These are phyloP conservation scores for Ganoderma lingzhi DNA, from an alignment of 1,284 basidiomycete species.

Conservation along the genomic window DNA sequence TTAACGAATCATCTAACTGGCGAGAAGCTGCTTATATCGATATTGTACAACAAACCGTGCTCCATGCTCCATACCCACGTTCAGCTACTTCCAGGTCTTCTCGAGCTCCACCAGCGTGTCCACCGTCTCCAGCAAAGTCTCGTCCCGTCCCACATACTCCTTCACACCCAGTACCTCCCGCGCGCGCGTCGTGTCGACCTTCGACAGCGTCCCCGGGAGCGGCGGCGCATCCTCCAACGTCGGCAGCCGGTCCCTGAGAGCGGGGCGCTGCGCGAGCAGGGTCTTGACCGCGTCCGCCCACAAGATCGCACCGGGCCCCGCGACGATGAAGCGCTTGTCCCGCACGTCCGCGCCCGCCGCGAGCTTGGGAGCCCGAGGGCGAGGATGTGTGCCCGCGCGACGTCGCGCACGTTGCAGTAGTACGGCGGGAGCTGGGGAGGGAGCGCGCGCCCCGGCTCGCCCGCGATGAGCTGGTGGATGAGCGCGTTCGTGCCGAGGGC, in stretches of 20 bases:
- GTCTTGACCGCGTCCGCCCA: slow-evolving; percentile 34
- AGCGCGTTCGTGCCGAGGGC: slow-evolving; percentile 24
- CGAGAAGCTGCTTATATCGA: too few relatives aligned
- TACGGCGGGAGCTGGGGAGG: slow-evolving; percentile 21
- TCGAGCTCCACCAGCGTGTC: slow-evolving; percentile 36
- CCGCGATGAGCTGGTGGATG: slow-evolving; percentile 27
- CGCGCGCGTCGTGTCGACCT: slow-evolving; percentile 30
- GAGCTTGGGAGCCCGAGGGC: slow-evolving; percentile 30
- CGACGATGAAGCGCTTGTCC: slow-evolving; percentile 38
- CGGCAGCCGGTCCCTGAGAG: slow-evolving; percentile 32
- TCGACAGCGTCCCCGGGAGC: slow-evolving; percentile 11
- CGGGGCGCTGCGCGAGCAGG: slow-evolving; percentile 32
- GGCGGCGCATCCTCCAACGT: slow-evolving; percentile 16
- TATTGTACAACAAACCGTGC: background rate
- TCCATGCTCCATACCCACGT: background rate
- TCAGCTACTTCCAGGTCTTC: slow-evolving; percentile 28
- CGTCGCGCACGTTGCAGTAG: slow-evolving; percentile 39
- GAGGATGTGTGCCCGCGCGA: slow-evolving; percentile 34
- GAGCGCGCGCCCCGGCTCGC: slow-evolving; percentile 19
- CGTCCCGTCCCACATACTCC: slow-evolving; percentile 31
- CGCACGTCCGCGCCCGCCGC: slow-evolving; percentile 13
- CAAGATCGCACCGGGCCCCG: slow-evolving; percentile 17
- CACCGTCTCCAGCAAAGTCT: slow-evolving; percentile 35
- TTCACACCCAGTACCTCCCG: slow-evolving; percentile 35
- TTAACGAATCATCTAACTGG: too few relatives aligned